These are phyloP conservation scores for Cyberlindnera xylosilytica DNA, from an alignment of 805 yeast species.

Conservation along the genomic window DNA sequence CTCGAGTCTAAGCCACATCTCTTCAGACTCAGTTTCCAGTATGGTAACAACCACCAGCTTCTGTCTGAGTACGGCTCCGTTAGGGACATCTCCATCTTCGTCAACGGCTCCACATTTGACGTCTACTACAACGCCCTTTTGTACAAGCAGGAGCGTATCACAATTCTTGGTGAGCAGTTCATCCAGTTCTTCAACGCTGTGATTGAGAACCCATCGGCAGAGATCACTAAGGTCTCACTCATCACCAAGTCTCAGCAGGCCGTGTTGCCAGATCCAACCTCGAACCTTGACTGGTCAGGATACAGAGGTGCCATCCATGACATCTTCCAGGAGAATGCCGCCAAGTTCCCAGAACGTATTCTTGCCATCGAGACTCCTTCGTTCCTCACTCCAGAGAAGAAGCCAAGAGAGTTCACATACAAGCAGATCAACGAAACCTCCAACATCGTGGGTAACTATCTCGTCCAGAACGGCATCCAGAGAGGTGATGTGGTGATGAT, in stretches of 20 bases:
- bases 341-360: slow-evolving; percentile 74
- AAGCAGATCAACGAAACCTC: slow-evolving; percentile 89
- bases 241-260: slow-evolving; percentile 62
- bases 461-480: slow-evolving; percentile 74
- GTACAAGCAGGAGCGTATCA: slow-evolving; percentile 67
- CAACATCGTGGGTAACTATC: slow-evolving; percentile 86
- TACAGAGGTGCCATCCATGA: slow-evolving; percentile 97
- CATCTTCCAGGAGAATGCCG: slow-evolving; percentile 86
- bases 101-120: slow-evolving; percentile 34
- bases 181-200: slow-evolving; percentile 45
- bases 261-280: slow-evolving; percentile 82
- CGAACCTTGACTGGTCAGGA: slow-evolving; percentile 83
- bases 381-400: slow-evolving; percentile 44
- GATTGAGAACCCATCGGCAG: slow-evolving; percentile 33
- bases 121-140: slow-evolving; percentile 74
- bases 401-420: slow-evolving; percentile 76
- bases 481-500: slow-evolving; percentile 97
- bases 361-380: slow-evolving; percentile 93
- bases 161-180: slow-evolving; percentile 71
- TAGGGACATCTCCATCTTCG: slow-evolving; percentile 63
- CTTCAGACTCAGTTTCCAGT: slow-evolving; percentile 55
- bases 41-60: slow-evolving; percentile 30
- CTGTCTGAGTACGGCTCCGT: slow-evolving; percentile 43
- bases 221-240: slow-evolving; percentile 61
- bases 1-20: slow-evolving; percentile 59